These are phyloP conservation scores for Alternaria gaisen DNA, from an alignment of 2,329 filamentous ascomycete species.

Conservation along the genomic window DNA sequence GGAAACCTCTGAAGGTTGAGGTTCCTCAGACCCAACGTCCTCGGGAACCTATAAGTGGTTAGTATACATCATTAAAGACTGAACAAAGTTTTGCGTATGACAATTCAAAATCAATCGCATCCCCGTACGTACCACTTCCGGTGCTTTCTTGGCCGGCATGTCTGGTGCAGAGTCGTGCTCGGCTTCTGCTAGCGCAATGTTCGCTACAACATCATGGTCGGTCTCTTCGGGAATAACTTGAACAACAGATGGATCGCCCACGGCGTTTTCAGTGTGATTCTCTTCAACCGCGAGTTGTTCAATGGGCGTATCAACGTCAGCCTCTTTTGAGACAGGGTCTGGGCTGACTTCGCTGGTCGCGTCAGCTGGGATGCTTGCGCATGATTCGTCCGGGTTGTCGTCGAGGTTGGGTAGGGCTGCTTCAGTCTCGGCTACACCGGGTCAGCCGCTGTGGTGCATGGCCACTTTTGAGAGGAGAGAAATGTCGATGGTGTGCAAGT, in stretches of 20 bases:
- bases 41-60: conserved; percentile 9
- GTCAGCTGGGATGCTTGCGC: conserved; percentile 16
- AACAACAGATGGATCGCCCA: neutral
- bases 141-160: conserved; percentile 10
- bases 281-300: conserved; percentile 12
- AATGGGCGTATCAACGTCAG: conserved; percentile 14
- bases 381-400: conserved; percentile 11
- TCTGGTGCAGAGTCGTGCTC: conserved; percentile 12
- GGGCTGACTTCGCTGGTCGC: conserved; percentile 15
- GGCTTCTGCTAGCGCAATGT: conserved; percentile 8
- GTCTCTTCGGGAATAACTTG: conserved; percentile 7
- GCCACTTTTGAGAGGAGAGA: neutral
- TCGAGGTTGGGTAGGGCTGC: conserved; percentile 1
- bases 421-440: conserved; percentile 15
- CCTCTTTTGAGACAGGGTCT: conserved; percentile 15
- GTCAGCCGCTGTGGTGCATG: conserved; percentile 16
- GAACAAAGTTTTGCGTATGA: neutral
- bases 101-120: neutral
- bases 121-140: conserved; percentile 17
- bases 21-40: conserved; percentile 3
- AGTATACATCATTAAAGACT: neutral
- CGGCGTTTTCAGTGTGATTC: conserved; percentile 1
- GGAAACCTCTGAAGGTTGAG: conserved; percentile 1
- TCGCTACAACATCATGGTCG: conserved; percentile 14
- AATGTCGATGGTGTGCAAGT: conserved; percentile 9